phyloP scores from a whole-genome alignment of 345 rosid genomes.

The Citrus maxima region DNA sequence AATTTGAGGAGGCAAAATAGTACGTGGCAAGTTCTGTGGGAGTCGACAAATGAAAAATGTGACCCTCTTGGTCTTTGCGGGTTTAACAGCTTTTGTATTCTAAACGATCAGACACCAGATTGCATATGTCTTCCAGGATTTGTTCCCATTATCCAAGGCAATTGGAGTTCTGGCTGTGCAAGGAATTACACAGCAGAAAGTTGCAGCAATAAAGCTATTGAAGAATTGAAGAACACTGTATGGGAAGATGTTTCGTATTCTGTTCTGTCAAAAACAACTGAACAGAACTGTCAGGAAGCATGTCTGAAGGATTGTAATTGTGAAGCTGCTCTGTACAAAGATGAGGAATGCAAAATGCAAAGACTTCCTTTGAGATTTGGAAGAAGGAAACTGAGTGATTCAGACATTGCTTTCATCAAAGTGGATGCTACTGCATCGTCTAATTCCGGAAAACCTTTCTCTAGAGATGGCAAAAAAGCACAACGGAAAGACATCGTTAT shows the following conservation, averaged over 20 bases:
- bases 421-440: neutral
- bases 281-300: slow-evolving; percentile 16
- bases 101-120: neutral
- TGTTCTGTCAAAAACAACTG: neutral
- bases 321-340: slow-evolving; percentile 19
- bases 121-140: slow-evolving; percentile 26
- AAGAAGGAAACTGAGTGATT: neutral
- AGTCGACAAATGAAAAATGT: slow-evolving; percentile 8
- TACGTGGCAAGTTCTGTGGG: neutral
- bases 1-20: neutral
- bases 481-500: neutral
- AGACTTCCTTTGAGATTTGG: slow-evolving; percentile 30
- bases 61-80: slow-evolving; percentile 22
- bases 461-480: neutral
- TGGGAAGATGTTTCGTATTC: slow-evolving; percentile 25
- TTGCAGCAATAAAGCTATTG: slow-evolving; percentile 6
- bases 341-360: slow-evolving; percentile 17
- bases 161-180: slow-evolving; percentile 21
- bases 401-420: neutral
- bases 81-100: slow-evolving; percentile 21
- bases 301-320: slow-evolving; percentile 29
- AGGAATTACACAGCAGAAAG: slow-evolving; percentile 10
- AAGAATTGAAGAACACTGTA: neutral
- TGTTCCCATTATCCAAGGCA: neutral
- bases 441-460: too few relatives aligned